A percentile compares a stretch with the other conserved stretches of the same genome.
phyloP scores from a whole-genome alignment of 306 rosid genomes.

The Trifolium pratense region DNA sequence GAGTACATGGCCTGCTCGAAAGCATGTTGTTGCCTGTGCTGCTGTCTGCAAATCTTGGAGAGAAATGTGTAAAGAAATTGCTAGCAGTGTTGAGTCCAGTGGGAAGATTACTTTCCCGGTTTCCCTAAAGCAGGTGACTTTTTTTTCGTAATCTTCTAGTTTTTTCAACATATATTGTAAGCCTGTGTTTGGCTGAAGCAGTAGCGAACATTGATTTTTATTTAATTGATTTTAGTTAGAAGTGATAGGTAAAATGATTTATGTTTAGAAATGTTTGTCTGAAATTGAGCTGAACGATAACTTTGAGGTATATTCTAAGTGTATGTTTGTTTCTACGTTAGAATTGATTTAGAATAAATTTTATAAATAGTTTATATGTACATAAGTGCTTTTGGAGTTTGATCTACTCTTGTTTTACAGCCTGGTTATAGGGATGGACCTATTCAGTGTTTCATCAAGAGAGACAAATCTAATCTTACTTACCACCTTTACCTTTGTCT shows the following conservation, averaged over 20 bases:
- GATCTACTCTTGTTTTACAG: constrained; percentile 48
- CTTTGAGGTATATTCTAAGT: no score
- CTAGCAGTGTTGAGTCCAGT: constrained; percentile 66
- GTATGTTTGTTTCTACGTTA: no score
- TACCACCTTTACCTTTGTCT: constrained; percentile 91
- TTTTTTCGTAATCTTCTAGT: no score
- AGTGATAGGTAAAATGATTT: no score
- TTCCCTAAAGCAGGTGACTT: constrained; percentile 80
- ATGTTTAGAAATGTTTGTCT: no score
- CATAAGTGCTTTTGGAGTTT: background rate
- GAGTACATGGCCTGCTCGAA: constrained; percentile 86
- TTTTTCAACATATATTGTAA: no score
- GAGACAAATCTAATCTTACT: constrained; percentile 87
- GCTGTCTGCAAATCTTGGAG: constrained; percentile 93
- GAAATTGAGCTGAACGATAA: no score
- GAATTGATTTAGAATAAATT: no score
- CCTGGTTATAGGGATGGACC: constrained; percentile 83
- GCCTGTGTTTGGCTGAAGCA: no score
- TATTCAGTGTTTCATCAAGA: constrained; percentile 91
- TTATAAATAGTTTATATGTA: background rate
- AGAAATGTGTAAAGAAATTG: constrained; percentile 90
- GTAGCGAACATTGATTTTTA: no score
- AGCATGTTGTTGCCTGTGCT: constrained; percentile 79
- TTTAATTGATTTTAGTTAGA: no score
- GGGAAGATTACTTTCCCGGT: constrained; percentile 91